Conservation (phyloP, 2,329 filamentous ascomycete species). For the Neofusicoccum kwambonambiense region DNA sequence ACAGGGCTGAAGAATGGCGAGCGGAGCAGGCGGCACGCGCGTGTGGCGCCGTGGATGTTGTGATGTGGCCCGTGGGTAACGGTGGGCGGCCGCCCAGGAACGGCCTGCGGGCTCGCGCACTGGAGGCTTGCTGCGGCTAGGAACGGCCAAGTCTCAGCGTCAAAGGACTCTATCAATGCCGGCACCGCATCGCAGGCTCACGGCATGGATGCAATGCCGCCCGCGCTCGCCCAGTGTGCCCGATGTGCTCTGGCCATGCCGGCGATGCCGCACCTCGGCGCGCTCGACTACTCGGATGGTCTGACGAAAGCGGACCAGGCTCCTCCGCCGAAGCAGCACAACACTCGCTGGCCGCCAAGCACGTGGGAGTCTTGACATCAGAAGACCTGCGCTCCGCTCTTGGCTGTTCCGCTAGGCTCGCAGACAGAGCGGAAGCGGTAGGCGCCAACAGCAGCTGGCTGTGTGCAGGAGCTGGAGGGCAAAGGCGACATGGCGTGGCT, state of each 20-base stretch:
- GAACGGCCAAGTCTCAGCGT: background rate
- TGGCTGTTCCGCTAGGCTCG: conserved; percentile 1
- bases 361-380: background rate
- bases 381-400: background rate
- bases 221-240: no score
- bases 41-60: background rate
- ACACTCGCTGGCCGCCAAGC: background rate
- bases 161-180: background rate
- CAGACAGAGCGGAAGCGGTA: conserved; percentile 4
- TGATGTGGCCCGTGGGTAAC: background rate
- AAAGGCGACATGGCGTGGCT: conserved; percentile 14
- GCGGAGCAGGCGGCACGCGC: background rate
- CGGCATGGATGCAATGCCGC: background rate
- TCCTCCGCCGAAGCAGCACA: background rate
- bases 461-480: background rate
- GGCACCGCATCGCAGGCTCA: background rate
- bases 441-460: background rate
- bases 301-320: background rate
- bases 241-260: background rate
- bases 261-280: background rate
- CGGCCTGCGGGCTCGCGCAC: background rate
- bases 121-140: background rate
- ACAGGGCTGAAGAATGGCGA: conserved; percentile 1
- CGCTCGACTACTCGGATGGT: background rate
- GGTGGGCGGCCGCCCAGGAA: background rate